phyloP scores from a whole-genome alignment of 2,329 filamentous ascomycete genomes.

The Orbilia javanica region DNA sequence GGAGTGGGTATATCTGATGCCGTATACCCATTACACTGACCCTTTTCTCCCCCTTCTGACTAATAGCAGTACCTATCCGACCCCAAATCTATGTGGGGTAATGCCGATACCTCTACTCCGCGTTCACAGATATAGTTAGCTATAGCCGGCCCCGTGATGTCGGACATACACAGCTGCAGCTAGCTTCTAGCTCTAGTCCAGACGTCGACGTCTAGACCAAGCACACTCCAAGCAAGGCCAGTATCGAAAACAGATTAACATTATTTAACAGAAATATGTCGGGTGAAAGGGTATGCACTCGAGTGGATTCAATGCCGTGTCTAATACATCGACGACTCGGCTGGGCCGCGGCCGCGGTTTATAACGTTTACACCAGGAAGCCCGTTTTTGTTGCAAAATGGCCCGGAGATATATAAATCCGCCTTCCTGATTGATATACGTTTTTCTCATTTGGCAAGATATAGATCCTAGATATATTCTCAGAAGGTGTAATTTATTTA shows the following conservation, averaged over 20 bases:
- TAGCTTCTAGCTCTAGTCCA: no score
- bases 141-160: no score
- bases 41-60: not conserved
- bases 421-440: not conserved
- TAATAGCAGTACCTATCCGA: no score
- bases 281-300: conserved; percentile 11
- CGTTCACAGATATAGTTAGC: no score
- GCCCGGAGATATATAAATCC: not conserved
- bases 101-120: no score
- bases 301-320: not conserved
- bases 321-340: not conserved
- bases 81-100: conserved; percentile 29
- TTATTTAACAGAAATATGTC: conserved; percentile 41
- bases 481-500: not conserved
- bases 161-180: no score
- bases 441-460: not conserved
- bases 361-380: not conserved
- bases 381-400: not conserved
- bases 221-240: no score
- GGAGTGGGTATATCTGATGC: not conserved
- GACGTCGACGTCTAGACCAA: no score
- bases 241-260: conserved; percentile 16
- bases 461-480: not conserved
- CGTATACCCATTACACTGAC: not conserved
- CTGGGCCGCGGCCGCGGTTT: conserved; percentile 9